Percentiles rank a stretch among this genome's conserved stretches.
Evolutionary conservation across 2,329 filamentous ascomycete species (phyloP).

Genomic region (Trichoderma asperellum): DNA sequence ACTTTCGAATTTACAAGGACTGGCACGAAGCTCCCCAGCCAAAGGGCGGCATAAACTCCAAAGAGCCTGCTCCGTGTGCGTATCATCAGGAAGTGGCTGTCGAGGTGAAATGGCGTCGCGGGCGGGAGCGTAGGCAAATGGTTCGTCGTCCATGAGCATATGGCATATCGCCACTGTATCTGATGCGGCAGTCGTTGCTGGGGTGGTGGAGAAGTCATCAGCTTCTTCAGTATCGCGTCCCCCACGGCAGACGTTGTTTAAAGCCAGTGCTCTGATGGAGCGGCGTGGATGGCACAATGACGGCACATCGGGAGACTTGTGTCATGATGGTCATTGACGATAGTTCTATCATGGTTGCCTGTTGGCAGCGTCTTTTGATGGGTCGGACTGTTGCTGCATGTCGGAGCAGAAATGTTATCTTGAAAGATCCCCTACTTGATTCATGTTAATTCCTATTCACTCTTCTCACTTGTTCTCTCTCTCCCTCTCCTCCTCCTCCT

Average conservation of each 20-base stretch:
- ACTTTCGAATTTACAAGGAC: constrained; percentile 32
- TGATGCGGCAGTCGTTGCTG: not conserved
- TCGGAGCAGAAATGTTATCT: not conserved
- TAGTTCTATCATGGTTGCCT: not conserved
- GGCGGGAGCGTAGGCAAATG: not conserved
- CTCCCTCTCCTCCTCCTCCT: not conserved
- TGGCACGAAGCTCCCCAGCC: constrained; percentile 27
- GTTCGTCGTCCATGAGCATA: not conserved
- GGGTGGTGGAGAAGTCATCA: not conserved
- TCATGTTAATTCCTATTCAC: not conserved
- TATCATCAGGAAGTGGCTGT: not conserved
- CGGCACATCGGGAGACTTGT: constrained; percentile 16
- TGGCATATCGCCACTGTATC: not conserved
- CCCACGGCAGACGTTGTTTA: not conserved
- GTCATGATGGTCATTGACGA: constrained; percentile 2
- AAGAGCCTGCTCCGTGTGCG: not conserved
- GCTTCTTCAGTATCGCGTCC: not conserved
- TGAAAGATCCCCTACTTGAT: constrained; percentile 1
- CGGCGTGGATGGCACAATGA: not conserved
- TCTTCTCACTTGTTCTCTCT: not conserved
- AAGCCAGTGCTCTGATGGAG: not conserved
- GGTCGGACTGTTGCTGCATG: not conserved
- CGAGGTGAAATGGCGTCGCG: not conserved
- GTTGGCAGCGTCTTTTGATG: not conserved
- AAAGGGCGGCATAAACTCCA: constrained; percentile 18